Base-by-base conservation (phyloP, 1,139 yeast genomes). In the Suhomyces maxii region DNA sequence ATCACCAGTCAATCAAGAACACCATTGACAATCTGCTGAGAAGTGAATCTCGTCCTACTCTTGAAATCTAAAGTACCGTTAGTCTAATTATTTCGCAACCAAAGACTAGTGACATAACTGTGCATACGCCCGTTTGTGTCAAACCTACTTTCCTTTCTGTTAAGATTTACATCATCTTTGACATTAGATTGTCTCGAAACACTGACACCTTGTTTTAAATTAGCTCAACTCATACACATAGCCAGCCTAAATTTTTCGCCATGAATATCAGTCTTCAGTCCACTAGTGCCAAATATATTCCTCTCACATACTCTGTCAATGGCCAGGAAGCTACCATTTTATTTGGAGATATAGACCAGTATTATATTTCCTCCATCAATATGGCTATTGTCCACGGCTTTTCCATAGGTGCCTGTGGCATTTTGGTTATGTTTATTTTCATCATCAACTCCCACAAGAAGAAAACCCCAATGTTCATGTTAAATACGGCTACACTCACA, bases 381-480 rank as follows among this genome's bases (percentile, higher is more conserved):
- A 44, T 49, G 26, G 57, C 56, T 7, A 51, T 59, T 12, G 52
- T 61, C 9, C 53, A 63, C 41, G 69, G 70, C 3, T 55, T 58
- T 9, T 60, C 65, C 6, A 55, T 71, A 12, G 76, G 75, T 1
- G 55, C 66, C 18, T 61, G 68, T 39, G 50, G 58, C 2, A 44
- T 66, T 6, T 53, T 68, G 32, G 40, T 61, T n/a, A 38, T 66
- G 3, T 51, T 63, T 11, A 47, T 67, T 26, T 56, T 65, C 51
- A 52, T 79, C 31, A 62, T 80, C 7, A 52, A 52, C 26, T 71
- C 82, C 6, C 74, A 70, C 37, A 76, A 73, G 47, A 80, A 73
- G 55, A 76, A 67, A 36, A 80, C 90, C 0, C 87, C 90, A 5
- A 79, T 89, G 32, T 90, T 88, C 61, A 64, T 83, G 23, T 67